Evolutionary conservation across 352 stramenopile species (phyloP).

Genomic region (Pythium grandisporangium): DNA sequence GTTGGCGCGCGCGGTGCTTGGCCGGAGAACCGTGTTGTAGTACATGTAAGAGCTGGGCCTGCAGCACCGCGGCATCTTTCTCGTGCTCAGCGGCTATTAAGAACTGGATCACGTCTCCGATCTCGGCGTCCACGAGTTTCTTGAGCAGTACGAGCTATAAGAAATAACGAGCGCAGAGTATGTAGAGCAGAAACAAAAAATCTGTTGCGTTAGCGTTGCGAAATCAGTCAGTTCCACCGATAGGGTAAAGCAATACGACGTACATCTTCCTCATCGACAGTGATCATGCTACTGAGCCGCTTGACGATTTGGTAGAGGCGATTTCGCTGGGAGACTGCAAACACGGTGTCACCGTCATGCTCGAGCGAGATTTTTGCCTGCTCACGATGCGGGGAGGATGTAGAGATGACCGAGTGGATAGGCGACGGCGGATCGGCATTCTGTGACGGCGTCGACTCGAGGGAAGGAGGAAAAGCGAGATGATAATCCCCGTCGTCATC

Average conservation of each 20-base stretch:
- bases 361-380: slow-evolving; percentile 53
- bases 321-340: slow-evolving; percentile 43
- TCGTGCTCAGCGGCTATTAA: slow-evolving; percentile 39
- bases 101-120: slow-evolving; percentile 61
- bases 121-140: slow-evolving; percentile 61
- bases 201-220: too few species aligned
- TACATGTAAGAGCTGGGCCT: slow-evolving; percentile 23
- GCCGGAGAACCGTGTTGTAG: slow-evolving; percentile 44
- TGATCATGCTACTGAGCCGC: slow-evolving; percentile 29
- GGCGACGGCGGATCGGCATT: slow-evolving; percentile 2
- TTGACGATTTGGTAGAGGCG: slow-evolving; percentile 63
- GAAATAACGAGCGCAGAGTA: too few species aligned
- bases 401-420: slow-evolving; percentile 3
- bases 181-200: too few species aligned
- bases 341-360: slow-evolving; percentile 17
- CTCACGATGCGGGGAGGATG: slow-evolving; percentile 17
- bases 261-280: slow-evolving; percentile 51
- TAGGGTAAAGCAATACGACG: not conserved
- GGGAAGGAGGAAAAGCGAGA: too few species aligned
- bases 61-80: slow-evolving; percentile 14
- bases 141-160: slow-evolving; percentile 53
- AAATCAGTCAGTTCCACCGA: too few species aligned
- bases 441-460: too few species aligned
- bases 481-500: too few species aligned
- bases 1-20: slow-evolving; percentile 27